Evolutionary conservation across 768 basidiomycete genomes (phyloP), one percentile per base, ranked within the genome.

Genomic region (Tremella fuciformis): DNA sequence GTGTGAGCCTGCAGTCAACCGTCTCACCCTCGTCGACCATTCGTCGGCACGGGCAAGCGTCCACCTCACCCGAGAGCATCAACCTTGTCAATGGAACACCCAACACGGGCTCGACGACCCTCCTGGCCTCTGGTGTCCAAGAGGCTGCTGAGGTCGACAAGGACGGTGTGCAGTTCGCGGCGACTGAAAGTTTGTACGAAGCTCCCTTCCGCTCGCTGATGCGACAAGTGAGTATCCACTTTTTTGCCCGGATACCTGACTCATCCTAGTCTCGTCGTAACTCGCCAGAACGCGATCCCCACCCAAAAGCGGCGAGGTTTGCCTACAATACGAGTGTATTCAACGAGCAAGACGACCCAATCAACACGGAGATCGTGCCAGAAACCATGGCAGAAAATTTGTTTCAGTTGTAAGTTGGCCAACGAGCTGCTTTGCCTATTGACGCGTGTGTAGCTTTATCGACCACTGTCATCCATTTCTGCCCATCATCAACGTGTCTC

Each of bases 391-490:
- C 67, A 13, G 57, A 63, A 40, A 57, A 58, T 8, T 46, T 71
- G 8, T 71, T 71, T 44, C 26, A 42, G 13, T 67, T 68, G 29
- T 34, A 4, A 34, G 29, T 34, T 11, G 11, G 4, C 6, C 29
- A 4, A 4, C 24, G 25, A 62, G 6, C 29, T 34, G 6, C 6
- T 11, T 34, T 11, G 29, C 11, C 29, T 34, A 34, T 11, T 34
- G 29, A 34, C 29, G 11, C 19, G 41, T 62, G 8, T 34, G 29
- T 34, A 34, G 29, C 60, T 71, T 66, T 48, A 59, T 67, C 49
- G 62, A 65, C 15, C 70, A 71, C 40, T 64, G 67, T 25, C 70
- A 71, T 48, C 58, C 64, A 8, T 71, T 71, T 55, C 40, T 71
- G 19, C 70, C 70, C 15, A 63, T 71, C 9, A 60, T 71, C 22